Evolutionary conservation across 306 rosid species (phyloP), one percentile per base, ranked within the genome.

Genomic region (Castanea mollissima): DNA sequence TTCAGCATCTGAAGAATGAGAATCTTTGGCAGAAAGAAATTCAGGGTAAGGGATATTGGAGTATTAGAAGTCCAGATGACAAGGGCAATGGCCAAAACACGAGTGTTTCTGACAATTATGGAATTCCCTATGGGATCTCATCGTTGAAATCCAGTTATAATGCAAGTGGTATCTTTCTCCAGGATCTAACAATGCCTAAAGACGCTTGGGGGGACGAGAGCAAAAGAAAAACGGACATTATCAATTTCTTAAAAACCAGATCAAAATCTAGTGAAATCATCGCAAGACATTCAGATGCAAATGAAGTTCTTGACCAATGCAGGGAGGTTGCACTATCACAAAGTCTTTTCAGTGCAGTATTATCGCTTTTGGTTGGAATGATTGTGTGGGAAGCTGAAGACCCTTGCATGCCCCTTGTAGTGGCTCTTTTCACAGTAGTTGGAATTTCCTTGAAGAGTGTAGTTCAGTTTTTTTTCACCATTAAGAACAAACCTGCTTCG

Each of bases 401-500:
- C 62, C 87, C 93, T 65, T 93, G 97, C 84, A 82, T 84, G 93
- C 97, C 97, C 60, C 97, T 95, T 32, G 85, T 95, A 49, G 73
- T 87, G 35, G 99, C 97, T 76, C 97, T 93, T 55, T 84, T 91
- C 81, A 73, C 78, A 0, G 97, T 93, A 18, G 98, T 95, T 75
- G 89, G 87, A 83, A 93, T 93, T 86, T 93, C 98, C 20, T 76
- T 91, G 82, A 90, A 75, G 91, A 91, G 94, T 52, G 99, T 90
- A 52, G 85, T 89, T 38, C 86, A 86, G 79, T 90, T 93, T 74
- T 95, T 90, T 83, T 84, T 82, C 73, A 79, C 85, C 55, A 82
- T 93, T 20, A 89, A 79, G 79, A 90, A 89, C 29, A 90, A 89
- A 76, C 97, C 96, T 77, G 94, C 97, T 31, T 88, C 90, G 7